Percentiles rank a stretch among this genome's conserved stretches.
phyloP scores from a whole-genome alignment of 2,329 filamentous ascomycete genomes.

The Paramyrothecium sp. region DNA sequence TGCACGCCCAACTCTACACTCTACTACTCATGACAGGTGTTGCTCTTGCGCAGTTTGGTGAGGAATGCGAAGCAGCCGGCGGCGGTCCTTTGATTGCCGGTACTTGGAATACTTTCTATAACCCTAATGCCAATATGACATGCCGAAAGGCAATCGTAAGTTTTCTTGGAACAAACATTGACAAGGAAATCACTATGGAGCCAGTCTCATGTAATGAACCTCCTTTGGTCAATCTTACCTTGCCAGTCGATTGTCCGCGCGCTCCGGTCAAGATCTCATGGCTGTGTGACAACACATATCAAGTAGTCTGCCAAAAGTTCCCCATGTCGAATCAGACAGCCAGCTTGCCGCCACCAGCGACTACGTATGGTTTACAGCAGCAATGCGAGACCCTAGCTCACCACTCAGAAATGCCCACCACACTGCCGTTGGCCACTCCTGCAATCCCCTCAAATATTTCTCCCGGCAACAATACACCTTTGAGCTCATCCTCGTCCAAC shows the following conservation, averaged over 20 bases:
- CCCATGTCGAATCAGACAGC: neutral
- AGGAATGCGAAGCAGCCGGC: neutral
- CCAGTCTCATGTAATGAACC: neutral
- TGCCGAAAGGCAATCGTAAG: neutral
- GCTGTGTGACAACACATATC: neutral
- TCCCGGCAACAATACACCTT: neutral
- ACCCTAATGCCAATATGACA: neutral
- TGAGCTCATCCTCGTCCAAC: no score
- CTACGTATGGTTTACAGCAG: neutral
- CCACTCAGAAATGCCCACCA: neutral
- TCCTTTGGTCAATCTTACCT: neutral
- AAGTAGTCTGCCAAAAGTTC: neutral
- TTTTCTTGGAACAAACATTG: neutral
- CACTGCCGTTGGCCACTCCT: neutral
- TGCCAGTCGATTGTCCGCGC: neutral
- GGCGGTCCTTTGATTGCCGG: neutral
- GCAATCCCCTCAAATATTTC: neutral
- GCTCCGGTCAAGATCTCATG: neutral
- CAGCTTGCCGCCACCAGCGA: neutral
- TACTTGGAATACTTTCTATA: neutral
- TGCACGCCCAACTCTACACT: neutral
- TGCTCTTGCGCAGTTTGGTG: neutral
- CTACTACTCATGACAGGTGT: neutral
- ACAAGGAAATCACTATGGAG: neutral
- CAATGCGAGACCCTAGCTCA: neutral